A percentile compares a stretch with the other conserved stretches of the same genome.
These are phyloP conservation scores for Gliomastix tumulicola DNA, from an alignment of 2,329 filamentous ascomycete species.

Conservation along the genomic window DNA sequence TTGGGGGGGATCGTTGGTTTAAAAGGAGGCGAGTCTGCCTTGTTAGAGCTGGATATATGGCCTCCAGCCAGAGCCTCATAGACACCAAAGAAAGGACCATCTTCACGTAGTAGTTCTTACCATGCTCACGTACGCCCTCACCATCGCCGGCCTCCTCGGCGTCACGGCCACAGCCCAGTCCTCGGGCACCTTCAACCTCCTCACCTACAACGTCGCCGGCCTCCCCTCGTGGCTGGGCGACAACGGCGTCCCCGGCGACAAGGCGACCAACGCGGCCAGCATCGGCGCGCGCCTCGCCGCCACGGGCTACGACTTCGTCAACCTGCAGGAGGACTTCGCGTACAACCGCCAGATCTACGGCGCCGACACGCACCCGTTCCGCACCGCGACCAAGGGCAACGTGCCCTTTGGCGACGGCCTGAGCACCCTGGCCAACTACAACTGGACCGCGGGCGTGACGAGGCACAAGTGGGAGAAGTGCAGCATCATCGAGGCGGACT, in stretches of 20 bases:
- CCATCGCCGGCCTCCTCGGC: too few relatives aligned
- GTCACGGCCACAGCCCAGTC: too few relatives aligned
- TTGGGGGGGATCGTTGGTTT: too few relatives aligned
- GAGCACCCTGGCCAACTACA: slow-evolving; percentile 54
- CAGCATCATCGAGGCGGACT: slow-evolving; percentile 52
- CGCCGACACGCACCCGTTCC: slow-evolving; percentile 50
- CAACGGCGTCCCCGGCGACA: slow-evolving; percentile 57
- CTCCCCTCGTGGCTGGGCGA: slow-evolving; percentile 47
- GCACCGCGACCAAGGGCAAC: slow-evolving; percentile 59
- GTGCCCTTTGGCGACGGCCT: slow-evolving; percentile 56
- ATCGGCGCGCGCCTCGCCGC: slow-evolving; percentile 51
- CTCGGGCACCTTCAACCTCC: slow-evolving; percentile 36
- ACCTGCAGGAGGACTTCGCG: slow-evolving; percentile 65
- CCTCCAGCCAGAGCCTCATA: too few relatives aligned
- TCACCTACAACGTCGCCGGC: slow-evolving; percentile 56
- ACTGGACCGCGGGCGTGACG: slow-evolving; percentile 47
- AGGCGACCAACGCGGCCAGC: slow-evolving; percentile 45
- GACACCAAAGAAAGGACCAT: too few relatives aligned
- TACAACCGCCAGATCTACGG: slow-evolving; percentile 58
- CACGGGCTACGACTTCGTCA: slow-evolving; percentile 54
- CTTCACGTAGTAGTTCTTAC: too few relatives aligned
- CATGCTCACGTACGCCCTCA: too few relatives aligned
- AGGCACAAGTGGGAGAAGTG: slow-evolving; percentile 54
- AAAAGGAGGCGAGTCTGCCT: too few relatives aligned
- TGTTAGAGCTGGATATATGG: too few relatives aligned